Evolutionary conservation across 306 rosid genomes (phyloP).

Genomic region (Fragaria vesca): DNA sequence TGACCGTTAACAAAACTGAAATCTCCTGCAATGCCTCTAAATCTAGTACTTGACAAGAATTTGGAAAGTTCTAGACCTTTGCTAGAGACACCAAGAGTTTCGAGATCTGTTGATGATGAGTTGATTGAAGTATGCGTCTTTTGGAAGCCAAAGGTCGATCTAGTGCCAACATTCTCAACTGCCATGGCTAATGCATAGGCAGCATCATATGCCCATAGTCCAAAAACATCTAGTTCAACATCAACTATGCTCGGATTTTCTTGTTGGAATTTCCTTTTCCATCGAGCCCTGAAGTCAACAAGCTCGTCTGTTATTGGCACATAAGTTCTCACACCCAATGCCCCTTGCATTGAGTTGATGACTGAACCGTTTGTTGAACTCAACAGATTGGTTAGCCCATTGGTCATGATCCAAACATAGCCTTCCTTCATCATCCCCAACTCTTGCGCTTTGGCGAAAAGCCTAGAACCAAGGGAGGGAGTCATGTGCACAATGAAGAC

Average conservation of each 20-base stretch:
- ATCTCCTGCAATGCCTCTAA: constrained; percentile 24
- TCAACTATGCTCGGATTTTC: constrained; percentile 19
- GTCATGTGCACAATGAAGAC: constrained; percentile 29
- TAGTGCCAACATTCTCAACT: constrained; percentile 7
- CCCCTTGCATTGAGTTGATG: constrained; percentile 13
- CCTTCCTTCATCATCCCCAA: constrained; percentile 26
- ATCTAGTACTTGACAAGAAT: constrained; percentile 24
- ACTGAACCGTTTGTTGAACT: background rate
- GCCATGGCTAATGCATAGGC: constrained; percentile 22
- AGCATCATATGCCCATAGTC: constrained; percentile 30
- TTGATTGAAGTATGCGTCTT: constrained; percentile 6
- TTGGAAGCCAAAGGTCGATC: background rate
- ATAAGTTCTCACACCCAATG: constrained; percentile 20
- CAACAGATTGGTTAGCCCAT: background rate
- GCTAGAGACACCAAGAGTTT: constrained; percentile 31
- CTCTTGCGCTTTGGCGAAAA: constrained; percentile 19
- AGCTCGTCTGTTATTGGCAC: constrained; percentile 4
- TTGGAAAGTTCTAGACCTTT: constrained; percentile 39
- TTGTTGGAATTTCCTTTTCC: constrained; percentile 23
- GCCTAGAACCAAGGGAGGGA: constrained; percentile 6
- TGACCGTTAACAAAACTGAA: constrained; percentile 29
- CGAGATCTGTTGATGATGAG: constrained; percentile 33
- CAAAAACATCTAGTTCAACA: constrained; percentile 10
- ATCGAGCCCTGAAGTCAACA: constrained; percentile 13
- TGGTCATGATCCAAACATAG: constrained; percentile 30